Percentiles rank a stretch among this genome's conserved stretches.
These are phyloP conservation scores for Penicillium sp. DNA, from an alignment of 2,329 filamentous ascomycete species.

Conservation along the genomic window DNA sequence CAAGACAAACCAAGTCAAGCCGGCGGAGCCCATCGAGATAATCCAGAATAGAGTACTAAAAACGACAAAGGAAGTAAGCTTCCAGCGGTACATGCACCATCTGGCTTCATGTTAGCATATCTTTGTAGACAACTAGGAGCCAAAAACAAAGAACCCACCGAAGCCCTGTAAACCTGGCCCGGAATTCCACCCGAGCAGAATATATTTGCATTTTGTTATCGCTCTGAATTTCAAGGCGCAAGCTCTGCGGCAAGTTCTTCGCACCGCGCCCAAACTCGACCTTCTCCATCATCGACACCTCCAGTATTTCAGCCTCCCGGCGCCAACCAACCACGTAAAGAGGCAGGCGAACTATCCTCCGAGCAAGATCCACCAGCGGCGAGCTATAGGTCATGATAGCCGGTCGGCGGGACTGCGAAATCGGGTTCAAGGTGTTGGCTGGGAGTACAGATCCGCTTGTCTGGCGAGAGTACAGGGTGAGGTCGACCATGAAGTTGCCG, in stretches of 20 bases:
- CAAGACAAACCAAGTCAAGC: conserved; percentile 60
- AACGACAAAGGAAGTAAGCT: conserved; percentile 62
- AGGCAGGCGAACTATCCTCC: conserved; percentile 59
- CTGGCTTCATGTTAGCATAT: conserved; percentile 36
- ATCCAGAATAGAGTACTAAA: conserved; percentile 73
- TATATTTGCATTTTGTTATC: conserved; percentile 72
- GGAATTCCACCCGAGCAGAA: conserved; percentile 61
- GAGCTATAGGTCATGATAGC: conserved; percentile 77
- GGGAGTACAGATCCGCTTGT: conserved; percentile 29
- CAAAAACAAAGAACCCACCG: conserved; percentile 38
- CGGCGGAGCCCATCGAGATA: conserved; percentile 65
- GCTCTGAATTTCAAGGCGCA: conserved; percentile 66
- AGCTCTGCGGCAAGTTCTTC: conserved; percentile 50
- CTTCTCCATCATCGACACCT: conserved; percentile 67
- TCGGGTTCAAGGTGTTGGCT: conserved; percentile 39
- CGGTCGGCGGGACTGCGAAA: conserved; percentile 65
- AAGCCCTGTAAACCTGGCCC: conserved; percentile 70
- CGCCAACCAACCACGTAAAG: conserved; percentile 65
- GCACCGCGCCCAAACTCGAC: conserved; percentile 59
- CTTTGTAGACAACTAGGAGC: neutral
- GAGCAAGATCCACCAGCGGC: conserved; percentile 59
- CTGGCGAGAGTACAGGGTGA: conserved; percentile 60
- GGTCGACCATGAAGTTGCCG: conserved; percentile 92
- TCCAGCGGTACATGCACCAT: conserved; percentile 84
- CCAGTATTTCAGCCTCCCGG: conserved; percentile 60